Percentiles rank a stretch among this genome's conserved stretches.
phyloP scores from a whole-genome alignment of 768 basidiomycete genomes.

The Pulveroboletus sp. region DNA sequence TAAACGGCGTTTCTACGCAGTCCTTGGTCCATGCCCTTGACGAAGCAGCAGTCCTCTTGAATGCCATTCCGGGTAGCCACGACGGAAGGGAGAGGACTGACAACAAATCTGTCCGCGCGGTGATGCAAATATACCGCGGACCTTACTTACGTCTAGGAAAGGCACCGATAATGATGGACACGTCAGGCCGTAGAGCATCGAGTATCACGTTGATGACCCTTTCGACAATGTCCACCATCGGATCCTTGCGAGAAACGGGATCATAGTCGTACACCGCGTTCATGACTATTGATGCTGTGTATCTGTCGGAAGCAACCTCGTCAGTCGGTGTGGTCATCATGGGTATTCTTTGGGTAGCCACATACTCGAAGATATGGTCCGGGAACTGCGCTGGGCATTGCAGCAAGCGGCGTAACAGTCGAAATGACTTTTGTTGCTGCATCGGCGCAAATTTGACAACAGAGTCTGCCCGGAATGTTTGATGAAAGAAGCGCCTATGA shows the following conservation, averaged over 20 bases:
- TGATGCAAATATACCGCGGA: neutral
- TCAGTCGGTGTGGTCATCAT: neutral
- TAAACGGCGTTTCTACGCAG: slow-evolving; percentile 6
- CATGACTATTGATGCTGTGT: slow-evolving; percentile 9
- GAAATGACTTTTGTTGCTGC: slow-evolving; percentile 24
- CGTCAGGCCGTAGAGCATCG: slow-evolving; percentile 4
- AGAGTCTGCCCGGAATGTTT: slow-evolving; percentile 13
- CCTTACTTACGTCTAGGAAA: slow-evolving; percentile 12
- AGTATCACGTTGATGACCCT: slow-evolving; percentile 5
- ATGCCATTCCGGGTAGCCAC: slow-evolving; percentile 13
- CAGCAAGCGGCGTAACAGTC: slow-evolving; percentile 28
- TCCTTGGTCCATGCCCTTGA: slow-evolving; percentile 2
- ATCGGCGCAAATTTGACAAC: slow-evolving; percentile 22
- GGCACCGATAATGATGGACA: slow-evolving; percentile 7
- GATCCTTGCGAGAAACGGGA: slow-evolving; percentile 7
- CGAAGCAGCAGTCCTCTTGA: slow-evolving; percentile 1
- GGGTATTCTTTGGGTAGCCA: neutral
- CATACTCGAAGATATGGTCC: slow-evolving; percentile 31
- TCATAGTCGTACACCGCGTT: slow-evolving; percentile 15
- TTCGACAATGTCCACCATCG: slow-evolving; percentile 7
- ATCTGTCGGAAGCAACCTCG: neutral
- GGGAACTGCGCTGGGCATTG: slow-evolving; percentile 28
- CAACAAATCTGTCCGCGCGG: neutral
- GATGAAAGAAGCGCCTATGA: slow-evolving; percentile 24
- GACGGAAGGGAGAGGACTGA: slow-evolving; percentile 1